A percentile compares a stretch with the other conserved stretches of the same genome.
phyloP scores from a whole-genome alignment of 306 rosid genomes.

The Cyamopsis tetragonoloba region DNA sequence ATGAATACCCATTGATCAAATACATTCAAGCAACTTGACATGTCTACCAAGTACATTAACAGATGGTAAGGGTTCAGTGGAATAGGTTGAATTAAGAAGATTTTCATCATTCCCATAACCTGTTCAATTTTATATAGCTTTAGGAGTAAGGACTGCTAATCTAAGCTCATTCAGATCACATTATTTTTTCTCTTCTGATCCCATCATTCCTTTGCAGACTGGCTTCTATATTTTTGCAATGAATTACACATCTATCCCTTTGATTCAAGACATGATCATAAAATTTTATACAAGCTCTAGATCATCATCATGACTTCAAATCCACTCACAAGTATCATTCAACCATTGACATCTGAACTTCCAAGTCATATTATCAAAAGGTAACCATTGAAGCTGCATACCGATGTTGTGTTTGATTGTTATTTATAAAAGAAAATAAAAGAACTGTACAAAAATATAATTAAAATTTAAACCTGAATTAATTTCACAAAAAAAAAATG shows the following conservation, averaged over 20 bases:
- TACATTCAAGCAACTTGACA: background rate
- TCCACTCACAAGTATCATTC: slow-evolving; percentile 4
- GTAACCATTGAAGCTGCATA: background rate
- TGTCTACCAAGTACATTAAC: background rate
- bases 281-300: slow-evolving; percentile 9
- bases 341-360: background rate
- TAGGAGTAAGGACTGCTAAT: background rate
- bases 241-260: slow-evolving; percentile 8
- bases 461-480: no score
- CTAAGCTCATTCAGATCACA: slow-evolving; percentile 9
- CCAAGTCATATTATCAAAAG: slow-evolving; percentile 6
- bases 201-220: background rate
- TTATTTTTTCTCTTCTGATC: background rate
- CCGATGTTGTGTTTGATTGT: background rate
- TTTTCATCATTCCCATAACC: background rate
- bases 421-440: slow-evolving; percentile 4
- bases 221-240: background rate
- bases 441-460: background rate
- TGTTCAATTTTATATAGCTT: background rate
- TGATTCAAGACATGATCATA: slow-evolving; percentile 3
- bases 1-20: slow-evolving; percentile 19
- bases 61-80: background rate
- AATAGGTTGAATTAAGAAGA: background rate
- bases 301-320: slow-evolving; percentile 6
- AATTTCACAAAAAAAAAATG: no score